Percentiles rank a stretch among this genome's conserved stretches.
phyloP scores from a whole-genome alignment of 2,329 filamentous ascomycete genomes.

The Gliomastix tumulicola region DNA sequence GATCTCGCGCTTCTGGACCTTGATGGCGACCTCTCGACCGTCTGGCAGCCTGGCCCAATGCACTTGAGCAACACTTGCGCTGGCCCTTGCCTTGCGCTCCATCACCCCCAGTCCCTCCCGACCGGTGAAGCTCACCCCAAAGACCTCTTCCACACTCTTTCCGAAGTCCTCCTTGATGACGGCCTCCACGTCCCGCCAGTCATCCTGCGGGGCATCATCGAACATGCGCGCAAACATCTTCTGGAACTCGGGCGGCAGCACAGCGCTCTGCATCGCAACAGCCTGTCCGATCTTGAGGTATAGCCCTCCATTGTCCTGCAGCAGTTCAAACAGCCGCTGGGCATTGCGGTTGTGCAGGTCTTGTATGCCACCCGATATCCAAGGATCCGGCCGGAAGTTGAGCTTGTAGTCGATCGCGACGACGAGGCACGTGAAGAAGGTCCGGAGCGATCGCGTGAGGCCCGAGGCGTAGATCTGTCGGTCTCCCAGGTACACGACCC shows the following conservation, averaged over 20 bases:
- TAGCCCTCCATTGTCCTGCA: constrained; percentile 81
- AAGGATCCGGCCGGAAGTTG: constrained; percentile 80
- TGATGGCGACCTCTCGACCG: constrained; percentile 87
- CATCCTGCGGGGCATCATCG: constrained; percentile 91
- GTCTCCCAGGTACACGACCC: constrained; percentile 62
- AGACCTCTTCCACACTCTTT: constrained; percentile 82
- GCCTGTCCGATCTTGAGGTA: constrained; percentile 98
- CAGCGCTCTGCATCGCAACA: constrained; percentile 94
- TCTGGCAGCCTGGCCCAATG: constrained; percentile 86
- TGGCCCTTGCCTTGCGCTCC: constrained; percentile 58
- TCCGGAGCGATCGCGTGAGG: constrained; percentile 69
- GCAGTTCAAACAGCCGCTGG: constrained; percentile 70
- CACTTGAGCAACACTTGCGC: constrained; percentile 92
- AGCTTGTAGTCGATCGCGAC: constrained; percentile 93
- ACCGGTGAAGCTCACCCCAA: constrained; percentile 76
- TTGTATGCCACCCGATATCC: constrained; percentile 63
- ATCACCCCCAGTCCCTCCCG: constrained; percentile 61
- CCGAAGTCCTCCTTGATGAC: constrained; percentile 87
- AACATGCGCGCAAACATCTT: constrained; percentile 97
- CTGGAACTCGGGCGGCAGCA: constrained; percentile 90
- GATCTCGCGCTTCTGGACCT: constrained; percentile 95
- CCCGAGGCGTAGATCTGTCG: constrained; percentile 71
- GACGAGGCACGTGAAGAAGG: constrained; percentile 71
- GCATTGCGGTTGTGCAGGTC: constrained; percentile 82
- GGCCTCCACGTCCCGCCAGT: constrained; percentile 76